Evolutionary conservation across 495 filamentous ascomycete species (phyloP).

Genomic region (Podospora anserina): DNA sequence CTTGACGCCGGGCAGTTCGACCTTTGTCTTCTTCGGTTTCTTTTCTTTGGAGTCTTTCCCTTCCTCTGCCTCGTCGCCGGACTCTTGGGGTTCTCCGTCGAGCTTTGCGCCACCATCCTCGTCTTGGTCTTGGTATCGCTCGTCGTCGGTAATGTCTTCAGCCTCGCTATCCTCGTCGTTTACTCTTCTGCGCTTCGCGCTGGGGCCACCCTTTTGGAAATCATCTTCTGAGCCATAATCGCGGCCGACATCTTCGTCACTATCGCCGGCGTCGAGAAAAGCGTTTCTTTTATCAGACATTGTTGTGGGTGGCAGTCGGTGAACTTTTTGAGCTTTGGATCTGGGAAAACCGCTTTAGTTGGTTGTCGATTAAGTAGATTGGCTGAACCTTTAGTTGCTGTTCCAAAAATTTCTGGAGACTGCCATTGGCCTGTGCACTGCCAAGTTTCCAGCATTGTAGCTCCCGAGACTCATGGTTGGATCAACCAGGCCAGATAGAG

Average conservation of each 20-base stretch:
- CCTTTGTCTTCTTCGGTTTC: slow-evolving; percentile 20
- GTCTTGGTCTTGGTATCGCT: slow-evolving; percentile 23
- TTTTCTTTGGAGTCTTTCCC: slow-evolving; percentile 25
- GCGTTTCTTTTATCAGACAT: slow-evolving; percentile 67
- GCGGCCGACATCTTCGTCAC: slow-evolving; percentile 61
- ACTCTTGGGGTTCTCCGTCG: slow-evolving; percentile 20
- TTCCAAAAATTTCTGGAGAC: background rate
- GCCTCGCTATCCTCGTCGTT: slow-evolving; percentile 43
- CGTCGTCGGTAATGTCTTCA: slow-evolving; percentile 32
- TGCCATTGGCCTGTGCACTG: background rate
- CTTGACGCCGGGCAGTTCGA: slow-evolving; percentile 43
- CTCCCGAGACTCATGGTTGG: background rate
- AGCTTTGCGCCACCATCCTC: slow-evolving; percentile 12
- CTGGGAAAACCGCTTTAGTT: background rate
- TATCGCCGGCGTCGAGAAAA: slow-evolving; percentile 66
- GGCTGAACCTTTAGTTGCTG: background rate
- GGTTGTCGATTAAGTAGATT: background rate
- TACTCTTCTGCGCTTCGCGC: slow-evolving; percentile 64
- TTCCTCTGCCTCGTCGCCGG: slow-evolving; percentile 21
- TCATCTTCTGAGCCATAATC: slow-evolving; percentile 71
- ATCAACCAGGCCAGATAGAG: no score
- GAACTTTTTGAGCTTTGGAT: background rate
- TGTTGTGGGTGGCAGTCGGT: slow-evolving; percentile 43
- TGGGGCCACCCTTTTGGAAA: slow-evolving; percentile 59
- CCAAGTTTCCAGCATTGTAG: background rate